These are phyloP conservation scores for Podospora comata DNA, from an alignment of 495 filamentous ascomycete species.

Conservation along the genomic window DNA sequence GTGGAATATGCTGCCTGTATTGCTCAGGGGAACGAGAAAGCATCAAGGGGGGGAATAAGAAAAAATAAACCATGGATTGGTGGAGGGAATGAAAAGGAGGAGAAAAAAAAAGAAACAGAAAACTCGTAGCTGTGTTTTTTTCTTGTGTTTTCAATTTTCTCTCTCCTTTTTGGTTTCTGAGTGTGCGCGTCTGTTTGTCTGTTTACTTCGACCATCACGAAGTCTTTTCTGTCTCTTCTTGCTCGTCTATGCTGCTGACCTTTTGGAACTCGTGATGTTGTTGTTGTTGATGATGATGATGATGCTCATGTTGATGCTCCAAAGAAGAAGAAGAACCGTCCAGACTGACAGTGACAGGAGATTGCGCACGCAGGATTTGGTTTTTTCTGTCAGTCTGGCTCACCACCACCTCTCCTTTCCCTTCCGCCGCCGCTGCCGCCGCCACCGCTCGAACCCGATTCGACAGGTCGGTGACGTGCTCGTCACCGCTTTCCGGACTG, in stretches of 20 bases:
- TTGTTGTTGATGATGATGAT: constrained; percentile 4
- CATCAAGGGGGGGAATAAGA: constrained; percentile 1
- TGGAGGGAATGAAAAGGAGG: constrained; percentile 1
- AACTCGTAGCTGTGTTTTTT: constrained; percentile 17
- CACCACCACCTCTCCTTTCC: constrained; percentile 17
- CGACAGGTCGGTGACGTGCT: constrained; percentile 68
- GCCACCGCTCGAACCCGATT: constrained; percentile 52
- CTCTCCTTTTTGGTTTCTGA: constrained; percentile 15
- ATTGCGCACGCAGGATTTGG: constrained; percentile 22
- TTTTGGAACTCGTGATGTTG: constrained; percentile 41
- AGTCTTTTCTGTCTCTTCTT: constrained; percentile 57
- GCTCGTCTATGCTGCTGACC: constrained; percentile 53
- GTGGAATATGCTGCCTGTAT: neutral
- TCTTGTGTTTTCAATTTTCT: constrained; percentile 14
- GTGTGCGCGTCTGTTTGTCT: constrained; percentile 13
- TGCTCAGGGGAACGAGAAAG: neutral
- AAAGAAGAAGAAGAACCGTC: constrained; percentile 2
- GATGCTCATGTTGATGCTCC: constrained; percentile 18
- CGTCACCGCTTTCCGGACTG: constrained; percentile 75
- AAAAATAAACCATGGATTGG: too few relatives aligned
- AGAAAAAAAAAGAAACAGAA: constrained; percentile 10
- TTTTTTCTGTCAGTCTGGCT: constrained; percentile 19
- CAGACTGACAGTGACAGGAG: constrained; percentile 25
- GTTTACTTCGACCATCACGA: constrained; percentile 22
- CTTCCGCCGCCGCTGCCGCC: constrained; percentile 33